These are phyloP conservation scores for Aspergillus homomorphus DNA, from an alignment of 495 filamentous ascomycete species.

Conservation along the genomic window DNA sequence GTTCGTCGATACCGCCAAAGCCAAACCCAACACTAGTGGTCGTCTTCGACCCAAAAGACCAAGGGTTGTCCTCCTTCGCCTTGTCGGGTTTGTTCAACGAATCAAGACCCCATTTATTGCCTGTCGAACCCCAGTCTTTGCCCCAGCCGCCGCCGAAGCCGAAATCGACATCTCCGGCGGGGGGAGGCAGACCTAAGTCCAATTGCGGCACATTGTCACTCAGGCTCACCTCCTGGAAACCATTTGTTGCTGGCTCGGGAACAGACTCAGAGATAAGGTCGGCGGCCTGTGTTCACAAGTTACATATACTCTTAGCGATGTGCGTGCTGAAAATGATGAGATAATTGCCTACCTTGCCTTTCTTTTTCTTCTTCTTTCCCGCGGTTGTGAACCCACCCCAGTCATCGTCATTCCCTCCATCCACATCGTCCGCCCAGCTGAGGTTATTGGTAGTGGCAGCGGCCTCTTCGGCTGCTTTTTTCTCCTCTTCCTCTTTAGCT, in stretches of 20 bases:
- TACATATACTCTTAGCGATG: neutral
- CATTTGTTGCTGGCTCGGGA: constrained; percentile 21
- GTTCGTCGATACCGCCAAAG: constrained; percentile 40
- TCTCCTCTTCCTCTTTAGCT: constrained; percentile 35
- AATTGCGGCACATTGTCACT: constrained; percentile 42
- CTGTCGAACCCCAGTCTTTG: constrained; percentile 39
- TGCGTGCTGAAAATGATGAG: neutral
- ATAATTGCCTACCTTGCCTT: constrained; percentile 41
- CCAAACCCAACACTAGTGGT: constrained; percentile 42
- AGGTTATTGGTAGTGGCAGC: constrained; percentile 38
- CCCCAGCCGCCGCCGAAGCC: constrained; percentile 45
- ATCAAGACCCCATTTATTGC: constrained; percentile 35
- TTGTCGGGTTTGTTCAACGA: constrained; percentile 31
- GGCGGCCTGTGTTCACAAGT: neutral
- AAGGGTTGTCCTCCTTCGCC: constrained; percentile 40
- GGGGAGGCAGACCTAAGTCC: constrained; percentile 42
- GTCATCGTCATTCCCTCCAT: constrained; percentile 30
- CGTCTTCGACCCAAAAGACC: constrained; percentile 34
- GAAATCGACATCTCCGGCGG: constrained; percentile 33
- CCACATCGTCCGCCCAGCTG: constrained; percentile 44
- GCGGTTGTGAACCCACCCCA: constrained; percentile 36
- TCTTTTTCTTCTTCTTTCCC: constrained; percentile 48
- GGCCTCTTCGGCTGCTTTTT: constrained; percentile 34
- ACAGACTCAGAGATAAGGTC: neutral
- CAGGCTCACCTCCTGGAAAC: constrained; percentile 48